Conservation (phyloP, 495 filamentous ascomycete species). For the Hypomontagnella submonticulosa region DNA sequence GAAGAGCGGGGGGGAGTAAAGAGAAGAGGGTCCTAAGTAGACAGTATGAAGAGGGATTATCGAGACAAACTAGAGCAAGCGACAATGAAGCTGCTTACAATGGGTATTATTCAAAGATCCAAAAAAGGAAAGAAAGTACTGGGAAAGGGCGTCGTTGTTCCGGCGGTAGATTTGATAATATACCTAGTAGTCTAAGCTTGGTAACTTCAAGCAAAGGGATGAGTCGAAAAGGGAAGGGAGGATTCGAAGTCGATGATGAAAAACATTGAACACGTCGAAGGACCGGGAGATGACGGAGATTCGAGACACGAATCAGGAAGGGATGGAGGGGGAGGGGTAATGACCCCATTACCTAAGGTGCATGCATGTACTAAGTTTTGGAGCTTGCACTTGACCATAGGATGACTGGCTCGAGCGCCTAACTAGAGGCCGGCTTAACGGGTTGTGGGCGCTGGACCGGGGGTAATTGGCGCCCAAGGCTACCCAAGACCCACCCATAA, state of each 20-base stretch:
- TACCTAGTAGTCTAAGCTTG: neutral
- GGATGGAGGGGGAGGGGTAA: slow-evolving; percentile 37
- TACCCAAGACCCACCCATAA: slow-evolving; percentile 15
- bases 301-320: slow-evolving; percentile 22
- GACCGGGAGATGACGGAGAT: slow-evolving; percentile 29
- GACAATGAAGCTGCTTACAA: neutral
- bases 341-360: neutral
- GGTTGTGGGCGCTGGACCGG: slow-evolving; percentile 13
- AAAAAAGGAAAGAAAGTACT: neutral
- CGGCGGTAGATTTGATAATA: neutral
- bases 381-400: slow-evolving; percentile 7
- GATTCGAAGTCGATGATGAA: slow-evolving; percentile 20
- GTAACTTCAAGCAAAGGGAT: neutral
- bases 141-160: neutral
- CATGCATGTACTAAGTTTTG: neutral
- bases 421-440: slow-evolving; percentile 10
- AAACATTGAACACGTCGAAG: slow-evolving; percentile 13
- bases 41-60: slow-evolving; percentile 18
- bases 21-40: slow-evolving; percentile 22
- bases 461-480: slow-evolving; percentile 38
- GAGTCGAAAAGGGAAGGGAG: slow-evolving; percentile 4
- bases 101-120: neutral
- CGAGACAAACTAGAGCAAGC: neutral
- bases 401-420: slow-evolving; percentile 1
- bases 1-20: slow-evolving; percentile 17